phyloP scores from a whole-genome alignment of 352 stramenopile genomes.

The Globisporangium takayamanum region DNA sequence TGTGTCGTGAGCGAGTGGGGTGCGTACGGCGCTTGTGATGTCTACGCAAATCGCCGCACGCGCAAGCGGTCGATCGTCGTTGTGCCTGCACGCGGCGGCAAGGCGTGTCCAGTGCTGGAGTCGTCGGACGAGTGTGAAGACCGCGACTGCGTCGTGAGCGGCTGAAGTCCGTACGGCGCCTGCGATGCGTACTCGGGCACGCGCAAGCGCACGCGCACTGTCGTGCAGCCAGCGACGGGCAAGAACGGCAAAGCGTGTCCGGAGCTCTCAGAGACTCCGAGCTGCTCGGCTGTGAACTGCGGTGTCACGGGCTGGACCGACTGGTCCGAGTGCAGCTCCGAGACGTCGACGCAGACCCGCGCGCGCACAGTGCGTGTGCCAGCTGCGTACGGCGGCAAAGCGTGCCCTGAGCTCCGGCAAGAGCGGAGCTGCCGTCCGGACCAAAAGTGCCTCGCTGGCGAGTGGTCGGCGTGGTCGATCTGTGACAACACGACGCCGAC shows the following conservation, averaged over 20 bases:
- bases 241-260: slow-evolving; percentile 36
- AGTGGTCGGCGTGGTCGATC: slow-evolving; percentile 45
- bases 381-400: slow-evolving; percentile 23
- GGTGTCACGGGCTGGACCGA: slow-evolving; percentile 39
- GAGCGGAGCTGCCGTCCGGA: slow-evolving; percentile 30
- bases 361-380: slow-evolving; percentile 33
- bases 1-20: slow-evolving; percentile 49
- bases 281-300: slow-evolving; percentile 47
- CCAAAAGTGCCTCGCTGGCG: slow-evolving; percentile 38
- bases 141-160: slow-evolving; percentile 45
- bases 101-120: slow-evolving; percentile 30
- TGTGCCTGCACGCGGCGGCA: slow-evolving; percentile 26
- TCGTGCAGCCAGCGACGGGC: slow-evolving; percentile 20
- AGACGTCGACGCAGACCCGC: slow-evolving; percentile 27
- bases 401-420: slow-evolving; percentile 37
- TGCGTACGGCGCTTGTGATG: slow-evolving; percentile 29
- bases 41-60: slow-evolving; percentile 21
- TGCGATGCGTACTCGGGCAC: slow-evolving; percentile 30
- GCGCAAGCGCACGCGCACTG: slow-evolving; percentile 31
- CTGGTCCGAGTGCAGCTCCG: slow-evolving; percentile 36
- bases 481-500: slow-evolving; percentile 24
- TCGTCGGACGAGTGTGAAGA: slow-evolving; percentile 26
- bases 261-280: slow-evolving; percentile 26
- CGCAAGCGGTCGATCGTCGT: slow-evolving; percentile 30
- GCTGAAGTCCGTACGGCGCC: slow-evolving; percentile 35